Conservation (phyloP, 2,329 filamentous ascomycete genomes). For the Arachnopeziza araneosa region DNA sequence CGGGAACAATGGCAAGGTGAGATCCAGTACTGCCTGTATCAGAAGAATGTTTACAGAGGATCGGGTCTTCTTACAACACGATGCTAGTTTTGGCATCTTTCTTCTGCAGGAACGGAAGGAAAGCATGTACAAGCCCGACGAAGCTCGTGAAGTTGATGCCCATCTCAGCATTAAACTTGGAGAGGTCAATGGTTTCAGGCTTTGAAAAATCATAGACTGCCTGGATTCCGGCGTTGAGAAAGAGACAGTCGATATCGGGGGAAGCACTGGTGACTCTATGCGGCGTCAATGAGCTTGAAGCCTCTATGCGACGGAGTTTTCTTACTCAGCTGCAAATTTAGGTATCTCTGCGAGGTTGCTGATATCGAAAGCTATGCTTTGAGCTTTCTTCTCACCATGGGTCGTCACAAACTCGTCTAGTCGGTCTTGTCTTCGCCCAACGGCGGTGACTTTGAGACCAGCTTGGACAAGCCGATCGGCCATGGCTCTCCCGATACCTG, state of each 20-base stretch:
- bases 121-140: conserved; percentile 37
- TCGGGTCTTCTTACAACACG: conserved; percentile 12
- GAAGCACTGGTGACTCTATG: conserved; percentile 32
- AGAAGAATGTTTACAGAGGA: not conserved
- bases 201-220: conserved; percentile 40
- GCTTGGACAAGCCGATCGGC: conserved; percentile 39
- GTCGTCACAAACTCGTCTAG: conserved; percentile 43
- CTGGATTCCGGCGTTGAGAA: conserved; percentile 55
- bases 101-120: conserved; percentile 27
- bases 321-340: conserved; percentile 32
- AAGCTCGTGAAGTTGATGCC: conserved; percentile 37
- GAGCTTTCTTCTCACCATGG: conserved; percentile 39
- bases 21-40: conserved; percentile 14
- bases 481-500: conserved; percentile 47
- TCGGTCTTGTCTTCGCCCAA: conserved; percentile 47
- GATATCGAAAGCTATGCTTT: conserved; percentile 41
- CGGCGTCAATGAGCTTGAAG: not conserved
- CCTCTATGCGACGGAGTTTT: not conserved
- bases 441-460: conserved; percentile 45
- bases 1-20: conserved; percentile 16
- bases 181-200: conserved; percentile 38
- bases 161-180: conserved; percentile 34
- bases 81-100: conserved; percentile 12
- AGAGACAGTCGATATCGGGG: conserved; percentile 48
- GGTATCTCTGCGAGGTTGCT: conserved; percentile 37